Evolutionary conservation across 2,329 filamentous ascomycete species (phyloP).

Genomic region (Diaporthe nobilis): DNA sequence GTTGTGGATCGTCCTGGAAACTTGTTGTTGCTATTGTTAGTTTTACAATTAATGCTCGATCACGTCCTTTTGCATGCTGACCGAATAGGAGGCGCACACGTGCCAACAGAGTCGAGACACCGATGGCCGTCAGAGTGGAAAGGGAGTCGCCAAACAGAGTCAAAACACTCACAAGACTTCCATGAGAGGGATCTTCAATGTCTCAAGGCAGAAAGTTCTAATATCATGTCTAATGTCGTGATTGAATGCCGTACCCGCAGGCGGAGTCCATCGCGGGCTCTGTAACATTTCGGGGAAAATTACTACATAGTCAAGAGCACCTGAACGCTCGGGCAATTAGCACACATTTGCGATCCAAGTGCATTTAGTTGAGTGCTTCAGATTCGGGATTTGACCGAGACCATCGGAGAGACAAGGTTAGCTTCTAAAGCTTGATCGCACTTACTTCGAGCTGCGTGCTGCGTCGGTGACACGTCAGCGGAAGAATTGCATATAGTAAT

Average conservation of each 20-base stretch:
- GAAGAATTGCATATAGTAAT: neutral
- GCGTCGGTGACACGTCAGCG: neutral
- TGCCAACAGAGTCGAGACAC: neutral
- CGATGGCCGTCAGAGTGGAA: neutral
- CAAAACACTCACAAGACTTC: neutral
- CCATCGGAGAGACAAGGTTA: no score
- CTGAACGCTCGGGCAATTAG: neutral
- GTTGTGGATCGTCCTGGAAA: neutral
- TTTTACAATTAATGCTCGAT: neutral
- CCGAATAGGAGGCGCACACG: neutral
- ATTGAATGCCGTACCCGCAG: neutral
- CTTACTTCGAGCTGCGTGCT: slow-evolving; percentile 9
- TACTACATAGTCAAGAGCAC: neutral
- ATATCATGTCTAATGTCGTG: neutral
- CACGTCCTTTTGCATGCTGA: no score
- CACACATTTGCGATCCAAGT: neutral
- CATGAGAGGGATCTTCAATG: neutral
- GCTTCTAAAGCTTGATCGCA: neutral
- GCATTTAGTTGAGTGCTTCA: neutral
- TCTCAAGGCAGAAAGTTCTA: neutral
- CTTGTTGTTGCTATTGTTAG: neutral
- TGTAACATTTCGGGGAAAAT: neutral
- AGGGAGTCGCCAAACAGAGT: neutral
- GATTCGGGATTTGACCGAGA: neutral
- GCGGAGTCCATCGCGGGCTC: neutral